Evolutionary conservation across 2,329 filamentous ascomycete genomes (phyloP), one percentile per base, ranked within the genome.

Genomic region (Tolypocladium tropicale): DNA sequence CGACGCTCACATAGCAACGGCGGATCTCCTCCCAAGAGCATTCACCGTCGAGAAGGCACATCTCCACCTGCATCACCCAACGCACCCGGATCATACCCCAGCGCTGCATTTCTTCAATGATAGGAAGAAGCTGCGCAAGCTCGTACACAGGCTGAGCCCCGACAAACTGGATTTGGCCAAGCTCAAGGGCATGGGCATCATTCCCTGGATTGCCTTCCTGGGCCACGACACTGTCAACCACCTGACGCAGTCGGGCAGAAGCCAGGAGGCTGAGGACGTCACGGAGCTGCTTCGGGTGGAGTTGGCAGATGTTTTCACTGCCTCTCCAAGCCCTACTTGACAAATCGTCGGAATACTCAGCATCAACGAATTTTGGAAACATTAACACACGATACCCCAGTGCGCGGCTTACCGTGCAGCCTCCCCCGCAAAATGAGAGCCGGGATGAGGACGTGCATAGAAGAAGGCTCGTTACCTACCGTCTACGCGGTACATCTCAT

Each of bases 11-110:
- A 70, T 78, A 39, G 70, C 73, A 43, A 71, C 80, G 5, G 77
- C 76, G 25, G 67, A 73, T 52, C 70, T 69, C 18, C 67, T 77
- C 18, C 60, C 67, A 6, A 62, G 63, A 28, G 66, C 70, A 1
- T 65, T 76, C 39, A 63, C 64, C 9, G 64, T 82, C 9, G 76
- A 81, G 53, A 70, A 72, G 34, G 80, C 81, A 0, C 81, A 84
- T 60, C 70, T 84, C 4, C 72, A 77, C 32, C 70, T 84, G 2
- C 72, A 79, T 56, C 81, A 84, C 62, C 81, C 81, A 0, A 76
- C 76, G 0, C 69, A 70, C 2, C 81, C 81, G 0, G 72, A 74
- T 30, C 72, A 76, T 25, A 65, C 69, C 2, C 71, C 72, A 1
- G 81, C 81, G 0, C 62, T 83, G 12, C 63, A 71, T 2, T 75